Percentiles rank a stretch among this genome's conserved stretches.
These are phyloP conservation scores for Mortierella sp. DNA, from an alignment of 371 early-diverging fungal genomes.

Conservation along the genomic window DNA sequence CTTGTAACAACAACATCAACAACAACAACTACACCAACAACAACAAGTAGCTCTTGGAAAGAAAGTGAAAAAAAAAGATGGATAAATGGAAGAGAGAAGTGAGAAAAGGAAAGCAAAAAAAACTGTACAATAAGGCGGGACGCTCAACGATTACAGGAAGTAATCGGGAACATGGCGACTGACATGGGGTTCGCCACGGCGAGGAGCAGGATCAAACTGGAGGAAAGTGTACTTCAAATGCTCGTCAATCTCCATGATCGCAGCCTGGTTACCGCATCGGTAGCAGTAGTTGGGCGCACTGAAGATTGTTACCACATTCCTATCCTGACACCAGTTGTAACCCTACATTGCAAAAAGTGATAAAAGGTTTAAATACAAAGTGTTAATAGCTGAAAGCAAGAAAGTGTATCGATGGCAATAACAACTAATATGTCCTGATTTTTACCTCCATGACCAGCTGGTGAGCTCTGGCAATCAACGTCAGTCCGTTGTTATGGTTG, in stretches of 20 bases:
- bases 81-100: conserved; percentile 1
- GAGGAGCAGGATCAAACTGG: conserved; percentile 99
- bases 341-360: conserved; percentile 62
- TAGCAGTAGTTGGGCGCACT: conserved; percentile 99
- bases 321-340: conserved; percentile 98
- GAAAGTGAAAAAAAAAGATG: background rate
- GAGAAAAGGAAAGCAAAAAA: conserved; percentile 7
- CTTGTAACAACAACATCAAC: too few relatives aligned
- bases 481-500: conserved; percentile 97
- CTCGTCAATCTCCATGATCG: conserved; percentile 98
- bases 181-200: conserved; percentile 98
- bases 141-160: conserved; percentile 84
- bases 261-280: conserved; percentile 97
- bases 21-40: too few relatives aligned
- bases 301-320: conserved; percentile 99
- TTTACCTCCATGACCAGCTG: conserved; percentile 97
- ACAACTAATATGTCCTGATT: too few relatives aligned
- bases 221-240: conserved; percentile 96
- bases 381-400: background rate
- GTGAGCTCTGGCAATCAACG: conserved; percentile 98
- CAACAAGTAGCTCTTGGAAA: background rate
- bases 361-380: background rate
- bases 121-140: conserved; percentile 18
- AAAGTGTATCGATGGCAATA: background rate
- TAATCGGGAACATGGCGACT: conserved; percentile 99